Conservation (phyloP, 768 basidiomycete genomes). For the Tricholoma saponaceum region DNA sequence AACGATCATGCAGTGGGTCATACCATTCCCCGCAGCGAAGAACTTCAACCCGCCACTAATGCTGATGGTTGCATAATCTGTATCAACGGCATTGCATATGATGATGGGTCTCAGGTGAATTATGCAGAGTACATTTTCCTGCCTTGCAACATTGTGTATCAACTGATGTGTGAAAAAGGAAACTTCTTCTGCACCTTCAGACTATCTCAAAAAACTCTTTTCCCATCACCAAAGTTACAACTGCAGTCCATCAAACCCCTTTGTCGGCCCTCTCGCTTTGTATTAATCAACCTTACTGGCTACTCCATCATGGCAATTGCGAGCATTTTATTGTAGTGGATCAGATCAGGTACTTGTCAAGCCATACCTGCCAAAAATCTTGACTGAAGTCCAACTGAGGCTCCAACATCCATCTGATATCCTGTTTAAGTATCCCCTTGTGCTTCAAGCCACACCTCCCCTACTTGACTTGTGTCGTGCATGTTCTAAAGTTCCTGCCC, state of each 20-base stretch:
- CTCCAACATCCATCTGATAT: conserved; percentile 56
- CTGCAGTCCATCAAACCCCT: conserved; percentile 41
- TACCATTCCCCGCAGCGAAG: conserved; percentile 16
- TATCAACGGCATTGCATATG: conserved; percentile 58
- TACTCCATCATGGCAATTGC: conserved; percentile 77
- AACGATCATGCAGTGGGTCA: conserved; percentile 38
- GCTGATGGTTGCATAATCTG: conserved; percentile 47
- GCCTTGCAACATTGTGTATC: conserved; percentile 33
- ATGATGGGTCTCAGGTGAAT: conserved; percentile 46
- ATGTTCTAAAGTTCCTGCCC: conserved; percentile 68
- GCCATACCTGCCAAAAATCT: neutral
- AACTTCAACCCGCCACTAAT: conserved; percentile 10
- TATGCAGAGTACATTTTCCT: conserved; percentile 46
- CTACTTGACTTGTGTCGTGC: conserved; percentile 61
- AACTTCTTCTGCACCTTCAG: conserved; percentile 23
- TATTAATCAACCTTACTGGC: conserved; percentile 75
- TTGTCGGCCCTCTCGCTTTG: conserved; percentile 56
- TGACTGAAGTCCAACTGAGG: conserved; percentile 29
- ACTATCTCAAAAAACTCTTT: conserved; percentile 26
- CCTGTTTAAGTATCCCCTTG: conserved; percentile 59
- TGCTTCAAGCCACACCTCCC: conserved; percentile 58
- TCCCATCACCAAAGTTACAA: conserved; percentile 33
- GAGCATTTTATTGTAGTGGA: conserved; percentile 76
- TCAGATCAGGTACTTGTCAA: conserved; percentile 54
- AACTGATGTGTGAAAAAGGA: conserved; percentile 24